A percentile compares a stretch with the other conserved stretches of the same genome.
phyloP scores from a whole-genome alignment of 352 stramenopile genomes.

The Thraustochytrium sp. region DNA sequence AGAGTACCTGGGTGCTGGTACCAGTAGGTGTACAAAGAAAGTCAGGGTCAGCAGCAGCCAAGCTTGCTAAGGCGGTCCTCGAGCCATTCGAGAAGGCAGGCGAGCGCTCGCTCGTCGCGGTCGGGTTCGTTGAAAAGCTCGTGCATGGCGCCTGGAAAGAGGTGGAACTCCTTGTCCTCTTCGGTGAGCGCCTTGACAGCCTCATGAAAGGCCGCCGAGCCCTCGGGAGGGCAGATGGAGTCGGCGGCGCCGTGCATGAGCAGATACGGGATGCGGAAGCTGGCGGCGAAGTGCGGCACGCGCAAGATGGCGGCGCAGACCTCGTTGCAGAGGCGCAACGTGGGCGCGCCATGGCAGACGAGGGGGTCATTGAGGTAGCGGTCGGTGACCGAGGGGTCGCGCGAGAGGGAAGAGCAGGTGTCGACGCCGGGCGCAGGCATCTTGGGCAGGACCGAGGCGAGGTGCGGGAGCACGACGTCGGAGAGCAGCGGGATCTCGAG shows the following conservation, averaged over 20 bases:
- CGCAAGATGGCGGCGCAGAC: not conserved
- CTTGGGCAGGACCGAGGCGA: not conserved
- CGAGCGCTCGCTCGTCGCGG: not conserved
- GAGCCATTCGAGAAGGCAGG: not conserved
- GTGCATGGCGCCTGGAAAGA: slow-evolving; percentile 19
- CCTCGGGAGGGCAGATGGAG: not conserved
- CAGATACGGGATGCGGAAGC: slow-evolving; percentile 19
- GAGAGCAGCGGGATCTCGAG: slow-evolving; percentile 18
- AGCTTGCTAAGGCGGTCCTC: slow-evolving; percentile 22
- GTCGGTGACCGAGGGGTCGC: not conserved
- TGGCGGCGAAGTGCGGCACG: not conserved
- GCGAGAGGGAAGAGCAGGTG: not conserved
- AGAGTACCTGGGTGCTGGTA: too few relatives aligned
- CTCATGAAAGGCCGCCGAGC: not conserved
- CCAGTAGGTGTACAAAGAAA: too few relatives aligned
- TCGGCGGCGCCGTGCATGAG: slow-evolving; percentile 9
- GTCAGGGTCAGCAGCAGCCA: too few relatives aligned
- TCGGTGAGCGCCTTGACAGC: not conserved
- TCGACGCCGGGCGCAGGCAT: not conserved
- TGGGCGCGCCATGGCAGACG: not conserved
- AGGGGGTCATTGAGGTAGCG: slow-evolving; percentile 30
- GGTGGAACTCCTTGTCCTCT: slow-evolving; percentile 22
- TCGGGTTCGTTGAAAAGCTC: slow-evolving; percentile 44
- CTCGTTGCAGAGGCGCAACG: not conserved
- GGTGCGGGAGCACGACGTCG: not conserved